Evolutionary conservation across 2,329 filamentous ascomycete species (phyloP), one percentile per base, ranked within the genome.

Genomic region (Colletotrichum truncatum): DNA sequence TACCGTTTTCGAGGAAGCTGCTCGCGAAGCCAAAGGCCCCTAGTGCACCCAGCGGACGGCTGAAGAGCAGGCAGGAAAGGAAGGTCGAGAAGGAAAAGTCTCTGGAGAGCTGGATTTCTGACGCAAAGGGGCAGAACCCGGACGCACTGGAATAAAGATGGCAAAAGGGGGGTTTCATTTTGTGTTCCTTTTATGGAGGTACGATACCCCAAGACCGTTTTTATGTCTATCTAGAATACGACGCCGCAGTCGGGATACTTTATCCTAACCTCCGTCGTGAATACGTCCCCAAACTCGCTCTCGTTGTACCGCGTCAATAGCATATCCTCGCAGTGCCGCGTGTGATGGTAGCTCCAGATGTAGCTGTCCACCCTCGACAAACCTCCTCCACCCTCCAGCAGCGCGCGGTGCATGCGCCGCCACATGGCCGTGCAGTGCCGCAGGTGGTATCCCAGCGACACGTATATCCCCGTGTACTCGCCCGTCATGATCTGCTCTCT

Each of bases 1-100:
- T 68, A 1, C 67, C 65, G 21, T 67, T 67, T 30, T 64, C 67
- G 38, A 52, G 65, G 3, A 68, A 67, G 36, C 23, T 68, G 41
- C 56, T 68, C 25, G 67, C 65, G 10, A 68, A 52, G 53, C 67
- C 67, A 0, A 39, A 58, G 57, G 49, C 21, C 10, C 9, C 7
- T 14, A 28, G 23, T 6, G 53, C 9, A 10, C 9, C 4, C 12
- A 46, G 25, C 4, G 32, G 51, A 32, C 48, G 55, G 39, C 18
- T 68, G 21, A 68, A 68, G 59, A 61, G 49, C 4, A 49, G 54
- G 41, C 30, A 48, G 11, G 67, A 68, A 38, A 46, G 55, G 39
- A 67, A 59, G 59, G 54, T 48, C 3, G 67, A 68, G 39, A 67
- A 68, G 55, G 65, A 62, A 4, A 39, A 18, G 46, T 61, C 54